phyloP scores from a whole-genome alignment of 148 eudicot species.

The Heliamphora exappendiculata region DNA sequence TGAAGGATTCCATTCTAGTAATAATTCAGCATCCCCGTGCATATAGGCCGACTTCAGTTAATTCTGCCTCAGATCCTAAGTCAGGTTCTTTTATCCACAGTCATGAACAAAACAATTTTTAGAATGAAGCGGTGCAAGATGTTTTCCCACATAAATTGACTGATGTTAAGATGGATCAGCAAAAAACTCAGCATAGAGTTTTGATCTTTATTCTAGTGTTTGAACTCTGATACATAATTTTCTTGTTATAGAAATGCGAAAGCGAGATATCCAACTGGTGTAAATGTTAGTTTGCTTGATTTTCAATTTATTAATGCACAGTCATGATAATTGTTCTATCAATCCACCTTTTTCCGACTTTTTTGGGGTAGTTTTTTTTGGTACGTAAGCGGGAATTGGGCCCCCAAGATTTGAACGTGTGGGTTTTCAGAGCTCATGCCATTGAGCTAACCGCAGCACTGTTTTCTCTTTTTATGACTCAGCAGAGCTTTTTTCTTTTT shows the following conservation, averaged over 20 bases:
- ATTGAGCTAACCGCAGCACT: no score
- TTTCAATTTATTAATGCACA: no score
- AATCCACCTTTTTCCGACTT: no score
- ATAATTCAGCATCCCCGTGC: conserved; percentile 79
- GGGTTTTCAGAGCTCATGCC: no score
- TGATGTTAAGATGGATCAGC: background rate
- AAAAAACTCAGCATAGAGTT: background rate
- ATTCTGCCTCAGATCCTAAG: background rate
- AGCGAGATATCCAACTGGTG: background rate
- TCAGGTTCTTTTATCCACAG: background rate
- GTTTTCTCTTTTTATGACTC: no score
- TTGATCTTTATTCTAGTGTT: background rate
- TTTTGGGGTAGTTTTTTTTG: no score
- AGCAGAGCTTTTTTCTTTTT: no score
- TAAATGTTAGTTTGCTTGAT: background rate
- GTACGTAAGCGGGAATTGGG: no score
- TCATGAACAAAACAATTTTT: background rate
- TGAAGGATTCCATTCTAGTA: conserved; percentile 48
- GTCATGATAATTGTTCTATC: no score
- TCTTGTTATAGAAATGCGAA: background rate
- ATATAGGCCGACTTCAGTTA: conserved; percentile 9
- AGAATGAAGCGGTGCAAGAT: background rate
- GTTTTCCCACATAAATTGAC: background rate
- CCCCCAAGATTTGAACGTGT: no score
- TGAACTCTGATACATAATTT: background rate